phyloP scores from a whole-genome alignment of 768 basidiomycete genomes.

The Mycena crocata region DNA sequence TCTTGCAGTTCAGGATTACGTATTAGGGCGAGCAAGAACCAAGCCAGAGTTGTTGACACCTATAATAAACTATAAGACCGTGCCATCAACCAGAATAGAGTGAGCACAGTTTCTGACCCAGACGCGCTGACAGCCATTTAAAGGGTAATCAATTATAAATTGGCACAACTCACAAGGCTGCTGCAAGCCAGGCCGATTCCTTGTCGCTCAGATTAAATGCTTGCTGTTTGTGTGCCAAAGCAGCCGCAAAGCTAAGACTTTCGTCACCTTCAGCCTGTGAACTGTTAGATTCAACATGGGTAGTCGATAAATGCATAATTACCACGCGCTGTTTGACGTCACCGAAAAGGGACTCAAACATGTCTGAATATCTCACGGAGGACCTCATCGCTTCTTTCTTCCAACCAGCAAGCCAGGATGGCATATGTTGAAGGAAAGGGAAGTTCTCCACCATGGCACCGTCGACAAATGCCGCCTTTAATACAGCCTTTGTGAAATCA shows the following conservation, averaged over 20 bases:
- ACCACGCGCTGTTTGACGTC: conserved; percentile 28
- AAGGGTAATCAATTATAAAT: not conserved
- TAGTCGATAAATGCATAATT: not conserved
- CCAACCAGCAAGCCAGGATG: conserved; percentile 5
- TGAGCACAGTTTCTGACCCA: not conserved
- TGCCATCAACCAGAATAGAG: too few relatives aligned
- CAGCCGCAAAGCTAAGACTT: not conserved
- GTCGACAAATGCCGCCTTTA: not conserved
- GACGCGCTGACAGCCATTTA: not conserved
- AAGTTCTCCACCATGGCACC: not conserved
- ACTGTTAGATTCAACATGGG: not conserved
- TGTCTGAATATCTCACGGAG: conserved; percentile 38
- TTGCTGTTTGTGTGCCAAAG: not conserved
- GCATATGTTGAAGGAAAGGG: conserved; percentile 4
- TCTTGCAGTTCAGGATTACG: not conserved
- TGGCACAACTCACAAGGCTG: conserved; percentile 5
- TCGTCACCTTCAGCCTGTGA: not conserved
- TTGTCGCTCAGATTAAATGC: not conserved
- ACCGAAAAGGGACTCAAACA: conserved; percentile 37
- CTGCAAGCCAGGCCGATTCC: not conserved
- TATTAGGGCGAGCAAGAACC: conserved; percentile 39
- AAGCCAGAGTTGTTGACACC: conserved; percentile 29
- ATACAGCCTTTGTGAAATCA: not conserved
- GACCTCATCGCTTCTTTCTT: conserved; percentile 30
- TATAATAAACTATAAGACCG: not conserved